Conservation (phyloP, 1,284 basidiomycete genomes). For the Cryptococcus hybrid region DNA sequence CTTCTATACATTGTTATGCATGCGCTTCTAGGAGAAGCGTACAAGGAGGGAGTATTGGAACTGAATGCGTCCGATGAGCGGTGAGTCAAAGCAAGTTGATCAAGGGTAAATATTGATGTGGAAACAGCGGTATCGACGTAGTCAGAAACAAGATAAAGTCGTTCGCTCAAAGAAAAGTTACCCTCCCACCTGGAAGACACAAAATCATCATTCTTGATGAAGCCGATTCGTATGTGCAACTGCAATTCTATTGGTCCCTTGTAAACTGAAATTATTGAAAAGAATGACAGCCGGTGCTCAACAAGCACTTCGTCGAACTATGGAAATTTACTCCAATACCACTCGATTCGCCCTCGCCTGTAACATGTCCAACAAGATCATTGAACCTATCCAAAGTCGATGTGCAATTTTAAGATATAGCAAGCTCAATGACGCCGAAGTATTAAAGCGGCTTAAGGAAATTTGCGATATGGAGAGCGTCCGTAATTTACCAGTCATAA, state of each 20-base stretch:
- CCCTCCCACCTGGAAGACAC: constrained; percentile 90
- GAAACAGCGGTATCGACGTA: constrained; percentile 93
- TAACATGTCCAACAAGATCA: constrained; percentile 99
- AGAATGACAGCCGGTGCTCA: constrained; percentile 99
- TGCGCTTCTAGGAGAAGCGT: constrained; percentile 91
- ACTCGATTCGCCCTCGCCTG: constrained; percentile 98
- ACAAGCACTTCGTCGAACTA: constrained; percentile 94
- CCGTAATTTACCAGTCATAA: constrained; percentile 22
- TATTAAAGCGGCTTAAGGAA: constrained; percentile 86
- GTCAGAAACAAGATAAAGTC: constrained; percentile 98
- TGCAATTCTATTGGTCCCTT: neutral
- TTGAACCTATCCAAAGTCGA: constrained; percentile 97
- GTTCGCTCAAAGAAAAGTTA: constrained; percentile 99
- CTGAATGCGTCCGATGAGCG: constrained; percentile 97
- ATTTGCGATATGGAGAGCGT: constrained; percentile 92
- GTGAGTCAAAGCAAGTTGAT: constrained; percentile 52
- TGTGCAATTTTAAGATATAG: constrained; percentile 95
- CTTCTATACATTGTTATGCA: constrained; percentile 97
- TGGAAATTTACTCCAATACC: constrained; percentile 99
- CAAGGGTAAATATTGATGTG: neutral
- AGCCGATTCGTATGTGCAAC: constrained; percentile 76
- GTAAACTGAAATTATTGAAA: neutral
- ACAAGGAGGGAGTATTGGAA: constrained; percentile 97
- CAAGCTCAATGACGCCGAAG: constrained; percentile 84
- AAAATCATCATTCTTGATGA: constrained; percentile 99